Evolutionary conservation across 345 rosid species (phyloP).

Genomic region (Hibiscus trionum): DNA sequence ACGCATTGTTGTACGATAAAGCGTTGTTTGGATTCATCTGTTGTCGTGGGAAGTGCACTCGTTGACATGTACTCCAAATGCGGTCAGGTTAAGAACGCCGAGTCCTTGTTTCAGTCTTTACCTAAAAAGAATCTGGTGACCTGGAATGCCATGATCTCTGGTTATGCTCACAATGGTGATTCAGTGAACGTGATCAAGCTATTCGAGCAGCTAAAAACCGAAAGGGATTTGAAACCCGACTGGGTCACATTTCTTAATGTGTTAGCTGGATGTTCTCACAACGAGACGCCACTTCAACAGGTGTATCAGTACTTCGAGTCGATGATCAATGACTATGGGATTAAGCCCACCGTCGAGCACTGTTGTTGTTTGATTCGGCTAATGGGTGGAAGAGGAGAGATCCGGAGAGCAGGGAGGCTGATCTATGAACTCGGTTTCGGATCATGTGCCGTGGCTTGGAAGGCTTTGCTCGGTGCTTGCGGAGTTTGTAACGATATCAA

Average conservation of each 20-base stretch:
- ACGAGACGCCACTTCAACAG: conserved; percentile 30
- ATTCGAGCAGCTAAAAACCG: conserved; percentile 39
- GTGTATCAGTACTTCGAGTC: conserved; percentile 38
- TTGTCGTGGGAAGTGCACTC: conserved; percentile 66
- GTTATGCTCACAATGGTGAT: conserved; percentile 65
- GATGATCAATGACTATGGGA: conserved; percentile 54
- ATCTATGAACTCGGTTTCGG: conserved; percentile 44
- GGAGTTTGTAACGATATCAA: conserved; percentile 39
- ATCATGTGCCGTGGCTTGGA: conserved; percentile 45
- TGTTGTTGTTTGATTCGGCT: conserved; percentile 62
- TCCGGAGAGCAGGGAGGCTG: conserved; percentile 30
- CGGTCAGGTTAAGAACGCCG: conserved; percentile 47
- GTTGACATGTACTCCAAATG: conserved; percentile 82
- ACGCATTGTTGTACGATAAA: conserved; percentile 47
- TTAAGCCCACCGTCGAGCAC: conserved; percentile 56
- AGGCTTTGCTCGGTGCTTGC: conserved; percentile 61
- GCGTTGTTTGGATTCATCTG: conserved; percentile 31
- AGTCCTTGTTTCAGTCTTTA: conserved; percentile 37
- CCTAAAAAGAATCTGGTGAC: conserved; percentile 50
- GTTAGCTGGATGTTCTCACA: conserved; percentile 53
- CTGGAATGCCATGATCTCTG: conserved; percentile 76
- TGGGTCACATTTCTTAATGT: conserved; percentile 61
- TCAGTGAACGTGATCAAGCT: conserved; percentile 31
- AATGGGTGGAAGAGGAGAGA: conserved; percentile 53
- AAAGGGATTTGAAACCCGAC: conserved; percentile 48